Evolutionary conservation across 192 early-diverging fungal genomes (phyloP), one percentile per base, ranked within the genome.

Genomic region (Coemansia sp.): DNA sequence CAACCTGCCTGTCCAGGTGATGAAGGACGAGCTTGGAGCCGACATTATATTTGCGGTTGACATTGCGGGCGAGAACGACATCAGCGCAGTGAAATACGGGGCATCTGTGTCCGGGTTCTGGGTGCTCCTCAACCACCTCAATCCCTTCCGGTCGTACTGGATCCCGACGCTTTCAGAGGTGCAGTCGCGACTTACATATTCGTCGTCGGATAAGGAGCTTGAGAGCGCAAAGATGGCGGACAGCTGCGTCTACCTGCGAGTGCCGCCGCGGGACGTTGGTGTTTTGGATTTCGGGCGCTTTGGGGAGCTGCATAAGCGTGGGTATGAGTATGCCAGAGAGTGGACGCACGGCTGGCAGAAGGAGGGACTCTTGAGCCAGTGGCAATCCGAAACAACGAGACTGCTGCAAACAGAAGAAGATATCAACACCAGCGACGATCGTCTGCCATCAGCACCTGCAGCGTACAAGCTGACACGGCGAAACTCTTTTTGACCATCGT

Each of bases 151-250:
- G 58, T 68, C 67, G 12, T 79, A 79, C 61, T 84, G 84, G 71
- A 95, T 99, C 39, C 98, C 98, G 18, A 89, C 87, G 6, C 85
- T 99, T 67, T 90, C 94, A 3, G 98, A 99, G 69, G 91, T 99
- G 68, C 98, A 99, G 78, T 89, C 90, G 20, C 85, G 96, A 26
- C 78, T 99, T 33, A 93, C 96, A 6, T 99, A 98, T 79, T 95
- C 94, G 24, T 92, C 91, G 41, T 91, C 90, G 41, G 96, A 97
- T 6, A 86, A 87, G 55, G 89, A 92, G 72, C 84, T 98, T 48
- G 94, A 99, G 76, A 93, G 89, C 51, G 95, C 94, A 44, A 97
- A 96, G 83, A 62, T 76, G 10, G 89, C 88, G 0, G 88, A 90
- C 20, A 92, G 94, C 33, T 89, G 88, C 59, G 86, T 94, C 16